Evolutionary conservation across 2,329 filamentous ascomycete genomes (phyloP).

Genomic region (Claviceps capensis): DNA sequence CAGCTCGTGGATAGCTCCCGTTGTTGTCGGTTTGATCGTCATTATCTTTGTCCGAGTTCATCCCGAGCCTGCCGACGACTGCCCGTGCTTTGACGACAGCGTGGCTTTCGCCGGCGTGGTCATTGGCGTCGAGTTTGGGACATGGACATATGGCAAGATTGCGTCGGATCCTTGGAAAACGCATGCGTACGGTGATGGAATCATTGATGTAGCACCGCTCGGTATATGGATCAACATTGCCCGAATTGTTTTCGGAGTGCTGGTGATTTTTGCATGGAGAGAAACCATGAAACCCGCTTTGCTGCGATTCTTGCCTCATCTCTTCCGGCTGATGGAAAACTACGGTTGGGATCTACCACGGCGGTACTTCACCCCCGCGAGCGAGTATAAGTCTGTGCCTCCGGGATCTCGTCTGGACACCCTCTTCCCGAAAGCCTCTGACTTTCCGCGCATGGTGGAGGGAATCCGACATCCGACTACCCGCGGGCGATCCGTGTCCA

Average conservation of each 20-base stretch:
- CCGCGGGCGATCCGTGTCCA: constrained; percentile 67
- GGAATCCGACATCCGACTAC: constrained; percentile 61
- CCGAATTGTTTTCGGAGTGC: constrained; percentile 65
- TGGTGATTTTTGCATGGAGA: constrained; percentile 80
- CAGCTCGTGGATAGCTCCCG: constrained; percentile 49
- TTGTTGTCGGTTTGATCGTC: constrained; percentile 51
- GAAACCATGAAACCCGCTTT: constrained; percentile 77
- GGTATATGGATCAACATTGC: constrained; percentile 49
- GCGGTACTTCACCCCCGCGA: constrained; percentile 81
- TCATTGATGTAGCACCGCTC: constrained; percentile 52
- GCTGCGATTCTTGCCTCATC: constrained; percentile 62
- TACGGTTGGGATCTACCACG: constrained; percentile 69
- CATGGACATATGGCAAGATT: constrained; percentile 65
- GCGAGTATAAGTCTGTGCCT: constrained; percentile 75
- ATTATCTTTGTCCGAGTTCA: constrained; percentile 74
- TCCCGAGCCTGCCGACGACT: constrained; percentile 91
- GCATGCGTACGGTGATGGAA: constrained; percentile 33
- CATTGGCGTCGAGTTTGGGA: constrained; percentile 69
- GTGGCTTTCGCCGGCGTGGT: constrained; percentile 86
- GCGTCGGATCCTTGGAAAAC: constrained; percentile 28
- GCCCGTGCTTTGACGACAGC: constrained; percentile 92
- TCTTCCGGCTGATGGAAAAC: constrained; percentile 77
- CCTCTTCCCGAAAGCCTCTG: constrained; percentile 76
- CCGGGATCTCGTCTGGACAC: constrained; percentile 60
- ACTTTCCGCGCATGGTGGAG: constrained; percentile 69